Conservation (phyloP, 2,329 filamentous ascomycete species). For the Ilyonectria destructans region DNA sequence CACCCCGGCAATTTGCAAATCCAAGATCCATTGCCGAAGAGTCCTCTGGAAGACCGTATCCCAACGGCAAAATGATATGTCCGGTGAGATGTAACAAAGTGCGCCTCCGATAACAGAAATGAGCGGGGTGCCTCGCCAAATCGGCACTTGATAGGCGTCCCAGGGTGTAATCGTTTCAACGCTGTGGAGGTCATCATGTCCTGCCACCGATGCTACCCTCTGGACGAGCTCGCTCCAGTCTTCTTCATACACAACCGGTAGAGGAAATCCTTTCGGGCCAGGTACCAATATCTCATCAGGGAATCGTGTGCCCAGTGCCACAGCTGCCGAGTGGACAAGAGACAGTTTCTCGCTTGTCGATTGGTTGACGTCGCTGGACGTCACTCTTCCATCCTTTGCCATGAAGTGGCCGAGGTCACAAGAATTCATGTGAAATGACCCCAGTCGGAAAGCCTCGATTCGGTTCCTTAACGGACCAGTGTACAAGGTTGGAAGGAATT, state of each 20-base stretch:
- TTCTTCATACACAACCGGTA: slow-evolving; percentile 5
- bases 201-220: slow-evolving; percentile 6
- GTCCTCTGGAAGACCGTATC: slow-evolving; percentile 35
- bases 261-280: neutral
- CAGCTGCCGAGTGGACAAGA: slow-evolving; percentile 45
- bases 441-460: slow-evolving; percentile 45
- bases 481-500: slow-evolving; percentile 42
- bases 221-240: slow-evolving; percentile 30
- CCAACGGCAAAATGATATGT: slow-evolving; percentile 36
- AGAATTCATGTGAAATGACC: slow-evolving; percentile 26
- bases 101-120: slow-evolving; percentile 47
- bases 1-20: slow-evolving; percentile 33
- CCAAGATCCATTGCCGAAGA: slow-evolving; percentile 38
- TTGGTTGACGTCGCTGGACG: slow-evolving; percentile 10
- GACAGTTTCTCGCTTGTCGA: slow-evolving; percentile 42
- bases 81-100: slow-evolving; percentile 43
- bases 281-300: slow-evolving; percentile 30
- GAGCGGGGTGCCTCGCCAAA: slow-evolving; percentile 45
- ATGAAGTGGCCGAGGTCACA: slow-evolving; percentile 19
- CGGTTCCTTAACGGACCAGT: slow-evolving; percentile 28
- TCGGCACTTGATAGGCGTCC: slow-evolving; percentile 42
- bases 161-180: slow-evolving; percentile 42
- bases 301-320: slow-evolving; percentile 41
- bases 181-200: slow-evolving; percentile 21
- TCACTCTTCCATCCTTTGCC: neutral